These are phyloP conservation scores for Talaromyces islandicus DNA, from an alignment of 2,329 filamentous ascomycete genomes.

Conservation along the genomic window DNA sequence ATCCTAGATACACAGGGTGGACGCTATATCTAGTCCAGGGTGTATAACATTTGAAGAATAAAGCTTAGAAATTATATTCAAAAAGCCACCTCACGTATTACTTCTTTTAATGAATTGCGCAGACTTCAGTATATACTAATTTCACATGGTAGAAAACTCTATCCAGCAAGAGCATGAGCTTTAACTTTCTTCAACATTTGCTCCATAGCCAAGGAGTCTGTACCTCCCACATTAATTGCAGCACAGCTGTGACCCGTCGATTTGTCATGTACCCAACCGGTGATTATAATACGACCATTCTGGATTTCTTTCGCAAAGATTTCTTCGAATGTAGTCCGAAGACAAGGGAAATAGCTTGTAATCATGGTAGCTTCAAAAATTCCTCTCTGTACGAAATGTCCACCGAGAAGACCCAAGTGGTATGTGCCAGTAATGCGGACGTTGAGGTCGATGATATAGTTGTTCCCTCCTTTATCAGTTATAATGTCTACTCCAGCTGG, in stretches of 20 bases:
- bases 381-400: neutral
- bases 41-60: too few relatives aligned
- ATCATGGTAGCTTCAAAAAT: neutral
- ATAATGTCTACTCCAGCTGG: neutral
- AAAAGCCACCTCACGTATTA: too few relatives aligned
- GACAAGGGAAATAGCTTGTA: neutral
- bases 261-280: neutral
- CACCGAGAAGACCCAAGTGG: neutral
- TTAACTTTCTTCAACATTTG: neutral
- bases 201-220: neutral
- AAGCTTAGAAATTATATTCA: too few relatives aligned
- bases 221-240: neutral
- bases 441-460: neutral
- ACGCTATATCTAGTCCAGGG: too few relatives aligned
- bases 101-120: too few relatives aligned
- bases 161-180: too few relatives aligned
- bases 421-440: neutral
- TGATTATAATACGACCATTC: neutral
- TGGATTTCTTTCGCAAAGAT: neutral
- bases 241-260: neutral
- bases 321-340: neutral
- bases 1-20: too few relatives aligned
- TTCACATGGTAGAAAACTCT: too few relatives aligned
- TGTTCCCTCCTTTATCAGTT: neutral
- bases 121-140: too few relatives aligned